A percentile compares a stretch with the other conserved stretches of the same genome.
Conservation (phyloP, 129 eudicot genomes). For the Pittosporum tobira region DNA sequence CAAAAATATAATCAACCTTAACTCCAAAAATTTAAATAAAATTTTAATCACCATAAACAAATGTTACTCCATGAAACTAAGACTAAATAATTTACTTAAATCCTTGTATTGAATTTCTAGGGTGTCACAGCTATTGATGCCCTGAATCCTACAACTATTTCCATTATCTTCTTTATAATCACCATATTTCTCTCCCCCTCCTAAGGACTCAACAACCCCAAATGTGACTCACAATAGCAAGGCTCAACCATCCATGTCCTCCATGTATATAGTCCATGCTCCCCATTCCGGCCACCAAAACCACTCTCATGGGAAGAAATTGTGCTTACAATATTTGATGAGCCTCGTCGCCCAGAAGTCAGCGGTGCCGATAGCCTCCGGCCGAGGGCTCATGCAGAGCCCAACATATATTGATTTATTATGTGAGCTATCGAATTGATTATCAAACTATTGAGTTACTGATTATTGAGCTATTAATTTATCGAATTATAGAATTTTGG, state of each 20-base stretch:
- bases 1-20: no score
- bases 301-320: slow-evolving; percentile 69
- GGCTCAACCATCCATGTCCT: slow-evolving; percentile 60
- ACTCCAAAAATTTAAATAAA: no score
- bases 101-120: no score
- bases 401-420: slow-evolving; percentile 91
- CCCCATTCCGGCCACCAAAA: slow-evolving; percentile 56
- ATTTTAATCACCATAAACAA: no score
- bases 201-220: slow-evolving; percentile 24
- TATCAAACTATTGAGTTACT: no score
- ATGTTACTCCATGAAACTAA: no score
- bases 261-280: slow-evolving; percentile 83
- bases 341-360: slow-evolving; percentile 67
- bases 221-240: slow-evolving; percentile 33
- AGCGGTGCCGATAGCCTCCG: slow-evolving; percentile 70
- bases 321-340: slow-evolving; percentile 47
- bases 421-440: no score
- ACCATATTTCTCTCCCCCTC: slow-evolving; percentile 21
- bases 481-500: no score
- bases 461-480: no score
- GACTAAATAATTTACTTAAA: no score
- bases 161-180: not conserved
- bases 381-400: slow-evolving; percentile 67
- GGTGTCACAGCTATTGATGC: not conserved
- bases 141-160: not conserved